Percentiles rank a stretch among this genome's conserved stretches.
Evolutionary conservation across 371 early-diverging fungal species (phyloP).

Genomic region (Mucor circinelloides): DNA sequence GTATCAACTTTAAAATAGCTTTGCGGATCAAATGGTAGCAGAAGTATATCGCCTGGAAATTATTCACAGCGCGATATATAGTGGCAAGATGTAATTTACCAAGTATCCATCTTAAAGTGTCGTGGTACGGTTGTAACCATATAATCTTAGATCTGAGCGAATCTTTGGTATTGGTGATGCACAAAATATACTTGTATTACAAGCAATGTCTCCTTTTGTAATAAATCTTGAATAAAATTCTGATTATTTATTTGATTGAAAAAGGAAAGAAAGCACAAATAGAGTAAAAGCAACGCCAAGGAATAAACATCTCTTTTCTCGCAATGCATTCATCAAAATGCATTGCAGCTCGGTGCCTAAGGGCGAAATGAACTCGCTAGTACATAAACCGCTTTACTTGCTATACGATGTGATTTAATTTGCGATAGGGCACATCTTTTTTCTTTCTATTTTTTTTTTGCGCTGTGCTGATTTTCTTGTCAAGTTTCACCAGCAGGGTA

Average conservation of each 20-base stretch:
- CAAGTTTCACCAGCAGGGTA: neutral
- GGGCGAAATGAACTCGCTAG: neutral
- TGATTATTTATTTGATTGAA: neutral
- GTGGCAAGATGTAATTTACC: neutral
- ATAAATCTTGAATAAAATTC: neutral
- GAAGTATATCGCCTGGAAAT: neutral
- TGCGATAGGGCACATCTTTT: neutral
- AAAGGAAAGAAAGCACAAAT: slow-evolving; percentile 9
- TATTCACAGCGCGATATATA: neutral
- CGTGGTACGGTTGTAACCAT: neutral
- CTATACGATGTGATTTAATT: neutral
- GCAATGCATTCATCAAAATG: neutral
- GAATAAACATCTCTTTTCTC: neutral
- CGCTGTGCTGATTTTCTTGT: neutral
- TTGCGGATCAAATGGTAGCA: neutral
- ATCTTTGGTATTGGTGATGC: neutral
- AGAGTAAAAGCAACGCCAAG: neutral
- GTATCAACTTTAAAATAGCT: neutral
- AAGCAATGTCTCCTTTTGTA: neutral
- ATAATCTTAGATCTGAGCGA: neutral
- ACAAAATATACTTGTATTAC: neutral
- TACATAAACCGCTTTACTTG: neutral
- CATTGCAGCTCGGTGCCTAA: neutral
- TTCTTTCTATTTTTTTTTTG: neutral
- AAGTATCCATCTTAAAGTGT: neutral